A percentile compares a stretch with the other conserved stretches of the same genome.
Conservation (phyloP, 176 grass and related monocot genomes). For the Bonia amplexicaulis region DNA sequence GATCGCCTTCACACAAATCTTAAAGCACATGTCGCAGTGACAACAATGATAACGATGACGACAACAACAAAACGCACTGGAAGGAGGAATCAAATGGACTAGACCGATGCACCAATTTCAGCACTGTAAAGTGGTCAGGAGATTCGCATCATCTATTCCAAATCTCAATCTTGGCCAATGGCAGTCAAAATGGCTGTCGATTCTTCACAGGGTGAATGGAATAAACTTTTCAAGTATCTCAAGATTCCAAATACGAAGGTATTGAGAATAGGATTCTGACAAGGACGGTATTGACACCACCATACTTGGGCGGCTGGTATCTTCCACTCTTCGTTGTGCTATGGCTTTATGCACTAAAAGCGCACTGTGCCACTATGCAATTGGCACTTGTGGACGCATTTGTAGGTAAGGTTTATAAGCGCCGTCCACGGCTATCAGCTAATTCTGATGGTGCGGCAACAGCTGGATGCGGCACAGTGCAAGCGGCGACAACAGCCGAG, state of each 20-base stretch:
- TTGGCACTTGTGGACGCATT: too few relatives aligned
- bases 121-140: not conserved
- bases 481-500: too few relatives aligned
- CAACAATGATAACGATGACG: not conserved
- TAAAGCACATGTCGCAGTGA: constrained; percentile 8
- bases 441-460: too few relatives aligned
- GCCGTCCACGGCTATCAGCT: too few relatives aligned
- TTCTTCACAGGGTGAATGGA: not conserved
- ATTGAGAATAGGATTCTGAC: constrained; percentile 7
- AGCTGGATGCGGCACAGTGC: too few relatives aligned
- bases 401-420: too few relatives aligned
- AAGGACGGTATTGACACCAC: not conserved
- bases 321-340: constrained; percentile 3
- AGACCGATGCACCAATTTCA: not conserved
- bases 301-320: not conserved
- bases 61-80: not conserved
- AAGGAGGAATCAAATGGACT: not conserved
- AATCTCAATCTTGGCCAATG: not conserved
- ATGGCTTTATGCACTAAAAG: not conserved
- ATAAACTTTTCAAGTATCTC: constrained; percentile 18
- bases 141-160: constrained; percentile 2
- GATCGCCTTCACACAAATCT: not conserved
- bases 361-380: too few relatives aligned
- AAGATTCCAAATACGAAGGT: constrained; percentile 15
- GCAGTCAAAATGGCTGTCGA: constrained; percentile 1